Base-by-base conservation (phyloP, 2,329 filamentous ascomycete genomes). In the Boeremia lycopersici region DNA sequence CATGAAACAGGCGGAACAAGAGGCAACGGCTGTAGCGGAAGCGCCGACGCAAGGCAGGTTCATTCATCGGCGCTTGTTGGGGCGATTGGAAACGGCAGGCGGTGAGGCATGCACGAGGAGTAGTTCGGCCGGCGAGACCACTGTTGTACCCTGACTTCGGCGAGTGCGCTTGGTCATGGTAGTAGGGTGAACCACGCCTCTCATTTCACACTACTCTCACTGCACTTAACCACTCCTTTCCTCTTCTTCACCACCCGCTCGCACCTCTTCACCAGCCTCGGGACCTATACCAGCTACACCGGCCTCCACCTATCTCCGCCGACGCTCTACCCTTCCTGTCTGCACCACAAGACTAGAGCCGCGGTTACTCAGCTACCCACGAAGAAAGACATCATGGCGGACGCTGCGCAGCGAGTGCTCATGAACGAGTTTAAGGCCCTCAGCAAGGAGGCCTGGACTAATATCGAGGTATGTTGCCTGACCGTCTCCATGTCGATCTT, bases 391-490 rank as follows among this genome's bases (percentile, higher is more conserved):
- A 64, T 15, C 25, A 71, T 71, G 67, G 65, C 66, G 48, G 67
- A 72, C 46, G 62, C 64, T 80, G 87, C 90, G 31, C 89, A 93
- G 77, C 87, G 91, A 69, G 89, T 96, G 46, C 83, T 98, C 51
- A 91, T 96, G 89, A 89, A 89, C 65, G 93, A 98, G 81, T 87
- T 91, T 78, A 89, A 89, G 75, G 82, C 85, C 39, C 83, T 98
- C 35, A 82, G 86, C 49, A 92, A 95, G 75, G 93, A 97, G 82
- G 91, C 91, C 74, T 99, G 93, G 93, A 89, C 96, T 15, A 86
- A 93, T 66, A 91, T 97, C 63, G 89, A 96, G 74, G 90, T 92
- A 76, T 59, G 84, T 51, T 44, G 15, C 34, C 17, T 39, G 30
- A 31, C 15, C 23, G 6, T n/a, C 10, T 29, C 23, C 23, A 31